Base-by-base conservation (phyloP, 768 basidiomycete species). In the Sporobolomyces roseus region DNA sequence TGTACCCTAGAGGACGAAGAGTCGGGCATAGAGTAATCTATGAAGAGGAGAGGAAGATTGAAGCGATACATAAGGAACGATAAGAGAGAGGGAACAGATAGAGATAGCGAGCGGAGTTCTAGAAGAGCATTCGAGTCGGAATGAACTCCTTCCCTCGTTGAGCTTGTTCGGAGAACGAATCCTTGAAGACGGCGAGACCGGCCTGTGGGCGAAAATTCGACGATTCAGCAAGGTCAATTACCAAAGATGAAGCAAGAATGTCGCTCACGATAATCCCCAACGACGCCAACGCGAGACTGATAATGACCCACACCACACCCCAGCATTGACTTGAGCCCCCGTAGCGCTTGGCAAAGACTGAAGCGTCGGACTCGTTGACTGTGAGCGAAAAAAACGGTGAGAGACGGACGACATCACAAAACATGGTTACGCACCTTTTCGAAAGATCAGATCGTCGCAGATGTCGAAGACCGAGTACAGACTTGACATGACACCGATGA, bases 261-360 rank as follows among this genome's bases (percentile, higher is more conserved):
- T 41, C 38, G 46, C 92, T 90, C 29, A 92, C 86, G 27, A 93
- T 79, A 59, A 93, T 78, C 0, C 89, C 90, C 3, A 83, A 78
- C 10, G 84, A 86, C 74, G 93, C 91, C 80, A 88, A 92, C 12
- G 83, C 68, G 62, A 89, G 82, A 0, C 90, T 87, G 35, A 85
- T 77, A 72, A 93, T 78, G 43, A 91, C 84, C 92, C 92, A 93
- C 56, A 93, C 83, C 61, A 92, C 85, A 38, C 91, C 91, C 91
- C 90, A 91, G 54, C 58, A 61, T 1, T 36, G 48, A 4, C 43
- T 36, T 2, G 50, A 43, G 12, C 65, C 62, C n/a, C 66, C 61
- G 63, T 88, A 93, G 53, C 90, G 85, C 23, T 86, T 81, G 3
- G 92, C 89, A 74, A 92, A 94, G 13, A 86, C 86, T 5, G 87